Conservation (phyloP, 2,329 filamentous ascomycete species). For the Cordyceps fumosorosea region DNA sequence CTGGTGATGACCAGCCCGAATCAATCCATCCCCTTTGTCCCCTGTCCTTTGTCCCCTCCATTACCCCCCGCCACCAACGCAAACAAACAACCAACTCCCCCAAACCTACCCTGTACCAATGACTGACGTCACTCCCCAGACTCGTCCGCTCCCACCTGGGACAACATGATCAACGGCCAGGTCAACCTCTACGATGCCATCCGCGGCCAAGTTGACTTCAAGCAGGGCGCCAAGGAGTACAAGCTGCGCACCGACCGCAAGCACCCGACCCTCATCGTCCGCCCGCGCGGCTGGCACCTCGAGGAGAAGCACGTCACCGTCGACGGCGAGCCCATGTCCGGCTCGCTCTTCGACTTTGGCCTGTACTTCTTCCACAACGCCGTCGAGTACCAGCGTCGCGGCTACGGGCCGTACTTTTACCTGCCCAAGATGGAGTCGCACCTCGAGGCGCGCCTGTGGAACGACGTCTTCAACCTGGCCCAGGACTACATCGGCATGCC, state of each 20-base stretch:
- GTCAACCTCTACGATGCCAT: slow-evolving; percentile 96
- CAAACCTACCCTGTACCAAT: slow-evolving; percentile 8
- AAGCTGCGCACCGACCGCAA: slow-evolving; percentile 88
- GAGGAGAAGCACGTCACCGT: slow-evolving; percentile 98
- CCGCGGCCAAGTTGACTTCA: slow-evolving; percentile 91
- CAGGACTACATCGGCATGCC: slow-evolving; percentile 90
- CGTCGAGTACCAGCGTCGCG: slow-evolving; percentile 74
- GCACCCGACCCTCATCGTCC: slow-evolving; percentile 83
- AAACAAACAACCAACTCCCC: not conserved
- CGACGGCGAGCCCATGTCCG: slow-evolving; percentile 90
- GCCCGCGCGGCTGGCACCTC: slow-evolving; percentile 94
- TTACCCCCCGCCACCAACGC: not conserved
- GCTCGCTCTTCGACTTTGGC: slow-evolving; percentile 90
- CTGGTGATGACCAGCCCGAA: not conserved
- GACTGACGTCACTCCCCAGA: slow-evolving; percentile 45
- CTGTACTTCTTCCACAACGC: slow-evolving; percentile 99
- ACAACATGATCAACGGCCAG: slow-evolving; percentile 98
- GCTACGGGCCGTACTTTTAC: slow-evolving; percentile 93
- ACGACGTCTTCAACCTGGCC: slow-evolving; percentile 91
- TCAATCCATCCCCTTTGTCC: not conserved
- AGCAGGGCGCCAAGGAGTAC: slow-evolving; percentile 91
- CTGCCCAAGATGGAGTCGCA: slow-evolving; percentile 98
- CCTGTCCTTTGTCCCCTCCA: too few species aligned
- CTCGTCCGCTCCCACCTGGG: slow-evolving; percentile 93
- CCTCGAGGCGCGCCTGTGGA: slow-evolving; percentile 95